Evolutionary conservation across 2,329 filamentous ascomycete species (phyloP).

Genomic region (Verticillium longisporum): DNA sequence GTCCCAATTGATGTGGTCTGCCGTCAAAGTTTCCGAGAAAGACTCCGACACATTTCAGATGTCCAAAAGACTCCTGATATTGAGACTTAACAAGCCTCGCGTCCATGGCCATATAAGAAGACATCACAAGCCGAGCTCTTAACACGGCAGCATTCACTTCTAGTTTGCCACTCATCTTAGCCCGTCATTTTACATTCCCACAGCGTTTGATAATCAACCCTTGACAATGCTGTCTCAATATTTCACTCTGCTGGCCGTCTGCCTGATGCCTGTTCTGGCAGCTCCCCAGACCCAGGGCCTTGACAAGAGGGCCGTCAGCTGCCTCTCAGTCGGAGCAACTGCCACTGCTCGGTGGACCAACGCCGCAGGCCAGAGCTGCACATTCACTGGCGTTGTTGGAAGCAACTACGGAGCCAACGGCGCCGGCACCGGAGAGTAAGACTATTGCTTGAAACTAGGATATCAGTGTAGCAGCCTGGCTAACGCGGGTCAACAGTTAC

Average conservation of each 20-base stretch:
- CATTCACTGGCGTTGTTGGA: constrained; percentile 35
- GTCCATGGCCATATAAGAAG: not conserved
- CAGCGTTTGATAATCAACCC: not conserved
- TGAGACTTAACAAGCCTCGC: not conserved
- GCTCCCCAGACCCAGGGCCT: constrained; percentile 6
- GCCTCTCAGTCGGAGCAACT: constrained; percentile 28
- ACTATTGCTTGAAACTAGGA: not conserved
- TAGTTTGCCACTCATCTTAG: not conserved
- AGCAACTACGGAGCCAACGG: constrained; percentile 39
- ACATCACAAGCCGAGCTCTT: not conserved
- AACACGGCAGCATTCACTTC: not conserved
- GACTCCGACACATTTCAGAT: not conserved
- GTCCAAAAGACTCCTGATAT: not conserved
- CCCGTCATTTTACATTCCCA: not conserved
- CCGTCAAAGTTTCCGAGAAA: not conserved
- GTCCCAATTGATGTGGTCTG: not conserved
- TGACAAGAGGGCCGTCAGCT: constrained; percentile 24
- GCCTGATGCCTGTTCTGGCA: constrained; percentile 6
- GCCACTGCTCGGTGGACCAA: constrained; percentile 41
- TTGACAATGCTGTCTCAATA: constrained; percentile 6
- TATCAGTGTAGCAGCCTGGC: not conserved
- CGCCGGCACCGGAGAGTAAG: constrained; percentile 34
- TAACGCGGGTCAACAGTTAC: constrained; percentile 24
- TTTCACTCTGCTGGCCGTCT: constrained; percentile 5
- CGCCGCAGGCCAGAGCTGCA: constrained; percentile 30